Evolutionary conservation across 306 rosid species (phyloP).

Genomic region (Quercus wislizeni): DNA sequence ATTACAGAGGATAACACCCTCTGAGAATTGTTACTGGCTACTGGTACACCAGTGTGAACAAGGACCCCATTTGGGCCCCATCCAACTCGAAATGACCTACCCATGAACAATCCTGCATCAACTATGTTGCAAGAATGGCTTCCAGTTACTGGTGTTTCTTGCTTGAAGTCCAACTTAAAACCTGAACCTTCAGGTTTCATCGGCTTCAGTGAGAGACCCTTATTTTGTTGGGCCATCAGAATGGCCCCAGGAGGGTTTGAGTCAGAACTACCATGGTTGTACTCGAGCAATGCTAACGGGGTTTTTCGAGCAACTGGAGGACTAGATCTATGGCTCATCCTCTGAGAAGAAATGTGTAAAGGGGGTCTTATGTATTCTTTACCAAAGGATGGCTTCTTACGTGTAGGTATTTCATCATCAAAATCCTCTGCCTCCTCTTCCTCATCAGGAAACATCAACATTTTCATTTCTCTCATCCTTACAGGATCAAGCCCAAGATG

Average conservation of each 20-base stretch:
- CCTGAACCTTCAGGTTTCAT: conserved; percentile 78
- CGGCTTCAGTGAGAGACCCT: conserved; percentile 51
- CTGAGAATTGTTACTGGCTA: conserved; percentile 50
- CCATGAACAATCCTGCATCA: conserved; percentile 98
- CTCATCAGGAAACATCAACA: conserved; percentile 72
- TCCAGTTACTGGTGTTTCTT: conserved; percentile 64
- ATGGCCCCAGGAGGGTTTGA: conserved; percentile 67
- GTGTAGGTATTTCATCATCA: conserved; percentile 16
- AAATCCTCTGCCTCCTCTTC: conserved; percentile 53
- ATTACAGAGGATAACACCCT: conserved; percentile 68
- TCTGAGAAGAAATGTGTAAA: conserved; percentile 49
- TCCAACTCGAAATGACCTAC: conserved; percentile 92
- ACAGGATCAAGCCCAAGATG: conserved; percentile 94
- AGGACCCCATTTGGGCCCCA: conserved; percentile 99
- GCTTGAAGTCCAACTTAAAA: conserved; percentile 68
- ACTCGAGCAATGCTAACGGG: conserved; percentile 85
- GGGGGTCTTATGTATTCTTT: conserved; percentile 51
- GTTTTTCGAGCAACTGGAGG: conserved; percentile 67
- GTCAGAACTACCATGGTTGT: conserved; percentile 73
- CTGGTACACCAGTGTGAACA: conserved; percentile 73
- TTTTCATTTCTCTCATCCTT: conserved; percentile 90
- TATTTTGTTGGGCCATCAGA: conserved; percentile 81
- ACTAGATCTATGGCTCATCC: conserved; percentile 42
- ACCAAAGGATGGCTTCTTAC: conserved; percentile 38
- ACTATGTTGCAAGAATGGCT: conserved; percentile 64